Evolutionary conservation across 495 filamentous ascomycete genomes (phyloP), one percentile per base, ranked within the genome.

Genomic region (Talaromyces adpressus): DNA sequence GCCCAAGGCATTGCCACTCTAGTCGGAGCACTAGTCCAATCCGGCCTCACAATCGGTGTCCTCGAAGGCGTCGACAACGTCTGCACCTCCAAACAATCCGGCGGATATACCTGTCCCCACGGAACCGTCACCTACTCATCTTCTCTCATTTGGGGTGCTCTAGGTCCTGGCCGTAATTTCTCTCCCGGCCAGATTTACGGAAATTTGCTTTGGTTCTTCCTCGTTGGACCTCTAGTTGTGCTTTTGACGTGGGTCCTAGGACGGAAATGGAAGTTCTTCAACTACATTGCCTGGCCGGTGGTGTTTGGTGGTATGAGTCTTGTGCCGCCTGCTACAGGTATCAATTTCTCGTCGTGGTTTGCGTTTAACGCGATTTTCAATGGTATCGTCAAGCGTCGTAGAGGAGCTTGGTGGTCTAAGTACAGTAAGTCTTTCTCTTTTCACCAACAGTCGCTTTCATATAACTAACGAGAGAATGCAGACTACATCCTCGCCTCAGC

Each of bases 291-390:
- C 65, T 84, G 86, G 64, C 88, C 88, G 0, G 74, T 91, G 0
- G 85, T 89, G 52, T 89, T 91, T 66, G 87, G 86, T 34, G 87
- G 86, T 25, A 82, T 86, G 64, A 82, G 81, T 7, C 63, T 72
- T 2, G 87, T 91, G 29, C 87, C 88, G 0, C 87, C 87, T 0
- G 87, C 87, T 2, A 88, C 84, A 3, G 85, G 87, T 8, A 78
- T 90, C 53, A 90, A 85, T 68, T 91, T 89, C 67, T 79, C 88
- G 6, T 83, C 81, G 0, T 91, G 88, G 87, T 87, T 85, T 69
- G 73, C 84, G 23, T 84, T 88, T 14, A 87, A 87, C 30, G 82
- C 79, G 49, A 70, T 87, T 7, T 91, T 91, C 77, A 86, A 91
- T 67, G 80, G 83, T 58, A 62, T 80, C 16, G 73, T 91, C 59